phyloP scores from a whole-genome alignment of 1,284 basidiomycete genomes.

The Trametes polyzona region DNA sequence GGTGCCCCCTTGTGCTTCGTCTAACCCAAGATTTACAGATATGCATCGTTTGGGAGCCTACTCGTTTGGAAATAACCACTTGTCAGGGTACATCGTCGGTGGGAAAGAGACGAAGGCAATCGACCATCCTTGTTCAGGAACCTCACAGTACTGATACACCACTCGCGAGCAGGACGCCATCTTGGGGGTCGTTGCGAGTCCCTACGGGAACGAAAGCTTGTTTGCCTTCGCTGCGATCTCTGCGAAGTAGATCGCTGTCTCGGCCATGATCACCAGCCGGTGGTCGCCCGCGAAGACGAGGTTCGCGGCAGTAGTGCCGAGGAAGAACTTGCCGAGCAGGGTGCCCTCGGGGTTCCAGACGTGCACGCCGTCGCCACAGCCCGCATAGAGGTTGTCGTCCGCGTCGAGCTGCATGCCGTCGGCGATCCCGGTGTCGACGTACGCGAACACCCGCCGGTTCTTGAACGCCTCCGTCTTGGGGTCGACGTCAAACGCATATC shows the following conservation, averaged over 20 bases:
- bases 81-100: no score
- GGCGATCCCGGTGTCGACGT: slow-evolving; percentile 65
- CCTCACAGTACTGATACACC: neutral
- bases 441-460: slow-evolving; percentile 76
- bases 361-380: slow-evolving; percentile 74
- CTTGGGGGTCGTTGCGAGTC: neutral
- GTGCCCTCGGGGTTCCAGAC: slow-evolving; percentile 68
- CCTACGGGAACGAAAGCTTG: slow-evolving; percentile 32
- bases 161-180: neutral
- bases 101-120: no score
- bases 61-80: no score
- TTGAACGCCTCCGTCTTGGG: slow-evolving; percentile 55
- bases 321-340: slow-evolving; percentile 77
- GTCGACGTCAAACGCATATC: slow-evolving; percentile 77
- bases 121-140: no score
- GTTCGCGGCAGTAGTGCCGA: slow-evolving; percentile 62
- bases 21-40: neutral
- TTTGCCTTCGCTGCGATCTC: slow-evolving; percentile 49
- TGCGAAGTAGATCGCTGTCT: slow-evolving; percentile 68
- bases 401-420: slow-evolving; percentile 63
- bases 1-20: neutral
- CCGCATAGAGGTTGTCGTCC: slow-evolving; percentile 70
- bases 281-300: slow-evolving; percentile 69
- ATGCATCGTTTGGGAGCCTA: no score
- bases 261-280: slow-evolving; percentile 67